A percentile compares a stretch with the other conserved stretches of the same genome.
phyloP scores from a whole-genome alignment of 148 eudicot species.

The Arbutus unedo region DNA sequence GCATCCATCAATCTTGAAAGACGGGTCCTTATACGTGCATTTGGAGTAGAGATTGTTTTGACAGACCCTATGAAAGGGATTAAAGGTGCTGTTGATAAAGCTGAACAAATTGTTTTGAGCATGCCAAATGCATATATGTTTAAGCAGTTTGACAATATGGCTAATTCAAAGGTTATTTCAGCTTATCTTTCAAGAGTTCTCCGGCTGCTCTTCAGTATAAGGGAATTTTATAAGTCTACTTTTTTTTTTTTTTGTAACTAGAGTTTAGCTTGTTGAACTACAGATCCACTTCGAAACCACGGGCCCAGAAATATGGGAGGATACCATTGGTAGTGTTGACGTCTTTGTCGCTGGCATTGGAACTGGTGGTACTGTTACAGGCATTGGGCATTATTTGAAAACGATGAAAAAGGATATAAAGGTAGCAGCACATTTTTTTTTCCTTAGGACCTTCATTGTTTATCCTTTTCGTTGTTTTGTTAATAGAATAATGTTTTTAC shows the following conservation, averaged over 20 bases:
- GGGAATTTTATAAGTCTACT: not conserved
- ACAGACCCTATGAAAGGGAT: conserved; percentile 63
- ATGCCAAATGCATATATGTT: conserved; percentile 67
- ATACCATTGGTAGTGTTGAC: conserved; percentile 62
- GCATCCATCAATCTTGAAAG: conserved; percentile 59
- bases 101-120: conserved; percentile 58
- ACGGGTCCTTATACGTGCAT: conserved; percentile 58
- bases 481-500: not conserved
- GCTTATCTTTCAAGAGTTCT: not conserved
- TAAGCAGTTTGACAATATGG: conserved; percentile 63
- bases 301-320: conserved; percentile 88
- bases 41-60: conserved; percentile 64
- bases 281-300: conserved; percentile 80
- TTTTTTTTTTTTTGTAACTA: not conserved
- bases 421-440: conserved; percentile 30
- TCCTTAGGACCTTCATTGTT: not conserved
- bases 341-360: conserved; percentile 68
- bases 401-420: conserved; percentile 59
- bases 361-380: conserved; percentile 77
- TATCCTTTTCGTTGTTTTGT: not conserved
- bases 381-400: conserved; percentile 60
- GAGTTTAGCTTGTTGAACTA: conserved; percentile 13
- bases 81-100: conserved; percentile 74
- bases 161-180: conserved; percentile 59
- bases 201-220: not conserved